Evolutionary conservation across 805 yeast genomes (phyloP).

Genomic region (Cyberlindnera sargentensis): DNA sequence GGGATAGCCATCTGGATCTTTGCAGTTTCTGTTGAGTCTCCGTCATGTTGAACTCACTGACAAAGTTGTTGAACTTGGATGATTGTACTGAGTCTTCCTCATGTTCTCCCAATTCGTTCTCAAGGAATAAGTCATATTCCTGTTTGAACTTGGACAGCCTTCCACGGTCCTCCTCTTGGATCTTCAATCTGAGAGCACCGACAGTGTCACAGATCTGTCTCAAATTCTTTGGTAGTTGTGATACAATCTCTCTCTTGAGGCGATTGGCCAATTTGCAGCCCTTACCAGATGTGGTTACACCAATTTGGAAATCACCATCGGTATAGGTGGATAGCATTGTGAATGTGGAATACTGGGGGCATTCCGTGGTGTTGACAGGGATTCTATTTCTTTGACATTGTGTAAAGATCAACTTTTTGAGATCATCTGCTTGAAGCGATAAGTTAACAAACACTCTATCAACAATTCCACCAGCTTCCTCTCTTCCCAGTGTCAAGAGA

Average conservation of each 20-base stretch:
- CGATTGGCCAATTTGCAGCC: constrained; percentile 85
- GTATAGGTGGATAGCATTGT: constrained; percentile 64
- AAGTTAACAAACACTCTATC: constrained; percentile 70
- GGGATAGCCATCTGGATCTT: constrained; percentile 79
- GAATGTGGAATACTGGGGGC: constrained; percentile 66
- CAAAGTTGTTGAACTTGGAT: constrained; percentile 51
- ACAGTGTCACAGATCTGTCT: constrained; percentile 62
- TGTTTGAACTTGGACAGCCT: constrained; percentile 21
- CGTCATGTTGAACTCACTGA: constrained; percentile 51
- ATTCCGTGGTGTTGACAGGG: constrained; percentile 76
- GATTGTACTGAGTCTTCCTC: constrained; percentile 68
- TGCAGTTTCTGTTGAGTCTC: constrained; percentile 45
- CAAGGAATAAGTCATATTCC: constrained; percentile 22
- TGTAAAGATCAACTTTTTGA: constrained; percentile 36
- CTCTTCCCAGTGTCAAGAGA: constrained; percentile 52
- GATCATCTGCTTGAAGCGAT: constrained; percentile 22
- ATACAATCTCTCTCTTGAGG: constrained; percentile 65
- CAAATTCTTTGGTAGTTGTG: constrained; percentile 60
- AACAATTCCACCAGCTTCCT: constrained; percentile 53
- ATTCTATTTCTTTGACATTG: constrained; percentile 58
- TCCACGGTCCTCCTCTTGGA: constrained; percentile 45
- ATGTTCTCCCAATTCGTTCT: constrained; percentile 42
- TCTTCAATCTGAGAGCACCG: constrained; percentile 53
- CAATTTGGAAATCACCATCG: constrained; percentile 72
- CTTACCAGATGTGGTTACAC: constrained; percentile 80